phyloP scores from a whole-genome alignment of 2,329 filamentous ascomycete species.

The Fusarium avenaceum region DNA sequence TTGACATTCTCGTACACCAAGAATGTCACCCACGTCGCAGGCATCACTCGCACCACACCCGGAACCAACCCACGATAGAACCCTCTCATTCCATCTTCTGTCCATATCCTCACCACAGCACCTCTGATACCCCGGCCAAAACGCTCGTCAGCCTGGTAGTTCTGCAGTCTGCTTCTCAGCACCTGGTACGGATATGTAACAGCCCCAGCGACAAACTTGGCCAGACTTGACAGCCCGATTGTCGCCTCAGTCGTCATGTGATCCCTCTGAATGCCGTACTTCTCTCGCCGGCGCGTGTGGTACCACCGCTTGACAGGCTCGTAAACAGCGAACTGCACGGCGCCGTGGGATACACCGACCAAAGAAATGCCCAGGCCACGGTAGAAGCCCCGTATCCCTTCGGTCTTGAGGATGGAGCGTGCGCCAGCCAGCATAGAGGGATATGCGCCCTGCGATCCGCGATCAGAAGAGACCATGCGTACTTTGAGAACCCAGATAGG shows the following conservation, averaged over 20 bases:
- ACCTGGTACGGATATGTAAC: constrained; percentile 97
- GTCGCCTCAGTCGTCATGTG: constrained; percentile 79
- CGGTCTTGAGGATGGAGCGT: constrained; percentile 73
- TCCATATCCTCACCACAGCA: constrained; percentile 80
- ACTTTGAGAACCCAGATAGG: constrained; percentile 99
- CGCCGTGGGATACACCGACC: constrained; percentile 90
- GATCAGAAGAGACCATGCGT: constrained; percentile 91
- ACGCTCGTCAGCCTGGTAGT: constrained; percentile 81
- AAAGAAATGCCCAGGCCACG: constrained; percentile 86
- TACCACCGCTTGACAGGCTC: constrained; percentile 75
- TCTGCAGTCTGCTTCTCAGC: constrained; percentile 87
- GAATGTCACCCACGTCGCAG: constrained; percentile 96
- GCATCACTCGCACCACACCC: constrained; percentile 90
- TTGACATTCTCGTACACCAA: constrained; percentile 96
- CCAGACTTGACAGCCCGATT: constrained; percentile 80
- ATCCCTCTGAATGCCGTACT: constrained; percentile 35
- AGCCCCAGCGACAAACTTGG: constrained; percentile 90
- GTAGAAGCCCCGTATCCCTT: constrained; percentile 87
- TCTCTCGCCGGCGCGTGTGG: constrained; percentile 59
- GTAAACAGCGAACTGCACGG: constrained; percentile 96
- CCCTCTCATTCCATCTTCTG: constrained; percentile 81
- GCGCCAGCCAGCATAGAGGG: constrained; percentile 80
- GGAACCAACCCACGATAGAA: constrained; percentile 95
- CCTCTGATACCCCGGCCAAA: constrained; percentile 80
- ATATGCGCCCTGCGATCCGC: constrained; percentile 82